Base-by-base conservation (phyloP, 2,329 filamentous ascomycete genomes). In the Magnaporthiopsis incrustans region DNA sequence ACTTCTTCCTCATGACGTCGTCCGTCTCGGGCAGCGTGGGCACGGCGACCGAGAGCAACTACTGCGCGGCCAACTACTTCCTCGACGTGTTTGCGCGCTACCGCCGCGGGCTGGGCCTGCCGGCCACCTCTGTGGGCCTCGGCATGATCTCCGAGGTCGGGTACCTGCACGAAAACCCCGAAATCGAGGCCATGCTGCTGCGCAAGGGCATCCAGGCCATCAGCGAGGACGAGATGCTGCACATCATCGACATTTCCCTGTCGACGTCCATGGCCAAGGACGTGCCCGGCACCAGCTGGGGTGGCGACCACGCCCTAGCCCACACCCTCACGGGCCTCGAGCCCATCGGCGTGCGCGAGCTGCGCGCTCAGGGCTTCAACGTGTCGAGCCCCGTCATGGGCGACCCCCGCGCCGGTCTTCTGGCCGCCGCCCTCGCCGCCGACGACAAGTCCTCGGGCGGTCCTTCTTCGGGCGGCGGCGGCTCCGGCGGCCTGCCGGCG, bases 11-110 rank as follows among this genome's bases (percentile, higher is more conserved):
- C 4, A 63, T 74, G 62, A 66, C 73, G 0, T 73, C 72, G 0
- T 73, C 71, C 50, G 68, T 72, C 18, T 73, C 71, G 0, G 71
- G 73, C 25, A 64, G 75, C 5, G 38, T 74, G 1, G 76, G 74
- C 1, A 70, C 69, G n/a, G 68, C 70, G 26, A 71, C 70, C 0
- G 76, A 79, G 57, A 70, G 73, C 57, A 78, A 77, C 63, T 80
- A 81, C 61, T 69, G 72, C 0, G 74, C 77, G 0, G 77, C 69
- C 6, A 79, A 79, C 66, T 65, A 71, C 5, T 79, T 75, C 69
- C 67, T 77, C 15, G 74, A 78, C 59, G 71, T 72, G 1, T 74
- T 79, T 25, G 74, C 73, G 8, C 63, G 64, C 7, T 77, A 76
- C 64, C 73, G 77, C 2, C 67, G 67, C 1, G 27, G 27, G 0